Percentiles rank a stretch among this genome's conserved stretches.
These are phyloP conservation scores for Verticillium albo-atrum DNA, from an alignment of 2,329 filamentous ascomycete genomes.

Conservation along the genomic window DNA sequence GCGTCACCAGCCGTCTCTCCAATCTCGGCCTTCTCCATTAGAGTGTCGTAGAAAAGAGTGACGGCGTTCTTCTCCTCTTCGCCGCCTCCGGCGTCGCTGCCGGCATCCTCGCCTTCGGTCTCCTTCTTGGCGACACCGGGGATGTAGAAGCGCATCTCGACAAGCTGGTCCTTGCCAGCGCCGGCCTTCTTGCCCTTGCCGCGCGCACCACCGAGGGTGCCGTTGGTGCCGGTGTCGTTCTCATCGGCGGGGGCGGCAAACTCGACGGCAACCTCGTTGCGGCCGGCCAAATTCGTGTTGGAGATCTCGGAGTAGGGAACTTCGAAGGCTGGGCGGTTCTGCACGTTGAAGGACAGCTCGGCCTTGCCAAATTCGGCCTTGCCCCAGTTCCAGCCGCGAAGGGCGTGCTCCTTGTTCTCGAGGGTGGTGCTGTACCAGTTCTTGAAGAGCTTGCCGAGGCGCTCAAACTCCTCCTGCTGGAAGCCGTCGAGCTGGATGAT, in stretches of 20 bases:
- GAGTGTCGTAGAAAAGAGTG: conserved; percentile 94
- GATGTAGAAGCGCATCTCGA: conserved; percentile 99
- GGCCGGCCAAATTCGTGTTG: conserved; percentile 95
- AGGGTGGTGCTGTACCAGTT: conserved; percentile 95
- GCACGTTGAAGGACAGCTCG: conserved; percentile 93
- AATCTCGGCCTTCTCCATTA: conserved; percentile 98
- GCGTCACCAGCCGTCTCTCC: conserved; percentile 98
- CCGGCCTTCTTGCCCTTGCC: conserved; percentile 84
- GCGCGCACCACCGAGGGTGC: conserved; percentile 66
- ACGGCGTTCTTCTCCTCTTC: conserved; percentile 92
- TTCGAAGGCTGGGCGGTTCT: conserved; percentile 94
- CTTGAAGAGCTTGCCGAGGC: conserved; percentile 89
- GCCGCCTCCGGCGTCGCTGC: conserved; percentile 50
- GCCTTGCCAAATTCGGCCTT: conserved; percentile 96
- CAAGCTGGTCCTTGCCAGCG: conserved; percentile 84
- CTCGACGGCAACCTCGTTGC: conserved; percentile 96
- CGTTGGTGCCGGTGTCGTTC: conserved; percentile 69
- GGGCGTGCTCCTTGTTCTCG: conserved; percentile 87
- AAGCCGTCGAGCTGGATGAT: conserved; percentile 95
- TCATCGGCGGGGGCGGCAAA: conserved; percentile 74
- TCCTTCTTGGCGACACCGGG: conserved; percentile 82
- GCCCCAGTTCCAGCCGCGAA: conserved; percentile 99
- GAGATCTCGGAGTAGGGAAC: conserved; percentile 96
- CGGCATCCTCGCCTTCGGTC: conserved; percentile 68
- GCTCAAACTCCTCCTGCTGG: conserved; percentile 88